Evolutionary conservation across 305 asterid species (phyloP).

Genomic region (Nicotiana rustica): DNA sequence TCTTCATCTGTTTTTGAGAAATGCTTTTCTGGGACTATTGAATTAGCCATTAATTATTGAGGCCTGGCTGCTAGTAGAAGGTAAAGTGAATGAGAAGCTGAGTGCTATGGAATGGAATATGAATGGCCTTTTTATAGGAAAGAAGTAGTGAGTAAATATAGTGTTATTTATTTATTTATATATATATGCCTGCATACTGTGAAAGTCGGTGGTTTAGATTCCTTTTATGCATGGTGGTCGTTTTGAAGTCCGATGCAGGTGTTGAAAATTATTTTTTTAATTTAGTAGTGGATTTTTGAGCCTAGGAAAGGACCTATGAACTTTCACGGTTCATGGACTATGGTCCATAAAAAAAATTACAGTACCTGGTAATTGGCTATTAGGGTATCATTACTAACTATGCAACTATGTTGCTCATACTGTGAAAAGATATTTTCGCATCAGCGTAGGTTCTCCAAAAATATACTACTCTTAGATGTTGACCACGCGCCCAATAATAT

Average conservation of each 20-base stretch:
- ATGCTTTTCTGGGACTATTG: neutral
- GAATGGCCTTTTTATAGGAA: neutral
- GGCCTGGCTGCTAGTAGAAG: neutral
- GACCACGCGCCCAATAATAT: no score
- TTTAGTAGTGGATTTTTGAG: neutral
- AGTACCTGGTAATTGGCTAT: no score
- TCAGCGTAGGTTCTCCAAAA: no score
- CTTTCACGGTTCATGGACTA: neutral
- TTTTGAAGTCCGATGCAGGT: neutral
- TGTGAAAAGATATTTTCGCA: no score
- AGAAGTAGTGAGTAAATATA: neutral
- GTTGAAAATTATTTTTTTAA: neutral
- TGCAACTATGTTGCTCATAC: no score
- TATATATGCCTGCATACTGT: neutral
- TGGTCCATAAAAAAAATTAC: neutral
- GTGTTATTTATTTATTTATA: neutral
- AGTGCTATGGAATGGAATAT: neutral
- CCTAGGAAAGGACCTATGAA: neutral
- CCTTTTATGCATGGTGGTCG: neutral
- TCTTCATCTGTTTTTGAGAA: conserved; percentile 1
- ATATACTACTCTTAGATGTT: no score
- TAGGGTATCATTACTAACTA: no score
- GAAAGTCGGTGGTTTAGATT: neutral
- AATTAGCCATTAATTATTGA: neutral
- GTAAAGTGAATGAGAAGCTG: neutral